Conservation (phyloP, 805 yeast species). For the Sungouiozyma ichnusensis region DNA sequence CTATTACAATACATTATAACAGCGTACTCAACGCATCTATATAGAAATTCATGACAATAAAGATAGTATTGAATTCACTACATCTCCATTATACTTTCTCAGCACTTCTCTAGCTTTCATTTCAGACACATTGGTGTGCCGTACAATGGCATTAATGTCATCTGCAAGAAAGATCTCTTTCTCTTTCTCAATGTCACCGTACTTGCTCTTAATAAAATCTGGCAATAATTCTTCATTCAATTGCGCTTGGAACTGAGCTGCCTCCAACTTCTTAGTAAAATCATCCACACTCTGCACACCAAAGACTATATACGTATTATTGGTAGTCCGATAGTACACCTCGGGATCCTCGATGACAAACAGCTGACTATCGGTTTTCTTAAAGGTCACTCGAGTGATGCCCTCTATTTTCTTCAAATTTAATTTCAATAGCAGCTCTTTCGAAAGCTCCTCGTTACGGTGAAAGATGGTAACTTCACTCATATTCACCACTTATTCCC, state of each 20-base stretch:
- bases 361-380: conserved; percentile 78
- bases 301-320: conserved; percentile 42
- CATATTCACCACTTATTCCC: neutral
- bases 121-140: conserved; percentile 83
- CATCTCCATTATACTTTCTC: conserved; percentile 77
- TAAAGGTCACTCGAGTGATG: conserved; percentile 86
- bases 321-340: conserved; percentile 72
- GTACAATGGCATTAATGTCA: conserved; percentile 75
- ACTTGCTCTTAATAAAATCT: conserved; percentile 22
- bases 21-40: neutral
- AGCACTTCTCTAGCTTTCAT: conserved; percentile 85
- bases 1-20: neutral
- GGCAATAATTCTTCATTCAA: conserved; percentile 33
- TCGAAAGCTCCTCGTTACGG: conserved; percentile 89
- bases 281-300: conserved; percentile 94
- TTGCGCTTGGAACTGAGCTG: conserved; percentile 55
- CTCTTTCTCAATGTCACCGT: conserved; percentile 66
- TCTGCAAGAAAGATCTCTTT: conserved; percentile 70
- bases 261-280: conserved; percentile 74
- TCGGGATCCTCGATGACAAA: conserved; percentile 87
- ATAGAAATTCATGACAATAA: conserved; percentile 45
- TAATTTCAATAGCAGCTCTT: conserved; percentile 74
- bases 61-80: conserved; percentile 91
- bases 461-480: conserved; percentile 46
- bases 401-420: conserved; percentile 83